phyloP scores from a whole-genome alignment of 2,329 filamentous ascomycete species.

The Sarocladium brachiariae region DNA sequence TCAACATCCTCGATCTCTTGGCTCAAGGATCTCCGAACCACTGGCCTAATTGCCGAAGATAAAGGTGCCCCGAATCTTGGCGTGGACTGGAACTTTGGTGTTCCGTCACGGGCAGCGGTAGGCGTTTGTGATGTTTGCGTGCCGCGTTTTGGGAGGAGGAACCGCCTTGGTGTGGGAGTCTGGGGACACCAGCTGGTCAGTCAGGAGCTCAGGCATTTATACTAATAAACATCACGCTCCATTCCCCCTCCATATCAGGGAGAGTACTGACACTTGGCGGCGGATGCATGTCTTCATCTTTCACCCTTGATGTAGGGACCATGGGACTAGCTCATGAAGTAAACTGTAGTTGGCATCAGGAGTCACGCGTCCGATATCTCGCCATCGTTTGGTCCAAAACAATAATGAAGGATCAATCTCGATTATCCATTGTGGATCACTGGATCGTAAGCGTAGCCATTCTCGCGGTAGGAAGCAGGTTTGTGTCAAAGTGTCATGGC shows the following conservation, averaged over 20 bases:
- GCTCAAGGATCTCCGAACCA: conserved; percentile 16
- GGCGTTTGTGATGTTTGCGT: conserved; percentile 26
- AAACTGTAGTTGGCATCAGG: not conserved
- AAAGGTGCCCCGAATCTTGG: conserved; percentile 21
- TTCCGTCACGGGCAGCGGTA: conserved; percentile 12
- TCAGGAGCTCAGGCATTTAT: not conserved
- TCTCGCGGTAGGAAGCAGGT: too few relatives aligned
- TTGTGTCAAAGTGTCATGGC: too few relatives aligned
- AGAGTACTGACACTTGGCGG: conserved; percentile 11
- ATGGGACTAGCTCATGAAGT: not conserved
- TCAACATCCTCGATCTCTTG: conserved; percentile 21
- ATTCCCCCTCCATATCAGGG: not conserved
- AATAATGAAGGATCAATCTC: too few relatives aligned
- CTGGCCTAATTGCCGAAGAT: conserved; percentile 21
- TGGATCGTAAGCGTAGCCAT: too few relatives aligned
- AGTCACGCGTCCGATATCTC: too few relatives aligned
- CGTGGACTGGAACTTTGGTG: conserved; percentile 29
- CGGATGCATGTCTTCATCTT: conserved; percentile 10
- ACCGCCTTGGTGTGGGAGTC: conserved; percentile 33
- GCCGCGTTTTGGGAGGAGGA: conserved; percentile 28
- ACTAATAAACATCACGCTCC: not conserved
- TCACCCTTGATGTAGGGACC: too few relatives aligned
- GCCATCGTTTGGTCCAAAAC: too few relatives aligned
- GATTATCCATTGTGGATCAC: too few relatives aligned
- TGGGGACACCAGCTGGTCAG: conserved; percentile 12